A percentile compares a stretch with the other conserved stretches of the same genome.
phyloP scores from a whole-genome alignment of 106 monocot species.

The Dendrobium chrysotoxum region DNA sequence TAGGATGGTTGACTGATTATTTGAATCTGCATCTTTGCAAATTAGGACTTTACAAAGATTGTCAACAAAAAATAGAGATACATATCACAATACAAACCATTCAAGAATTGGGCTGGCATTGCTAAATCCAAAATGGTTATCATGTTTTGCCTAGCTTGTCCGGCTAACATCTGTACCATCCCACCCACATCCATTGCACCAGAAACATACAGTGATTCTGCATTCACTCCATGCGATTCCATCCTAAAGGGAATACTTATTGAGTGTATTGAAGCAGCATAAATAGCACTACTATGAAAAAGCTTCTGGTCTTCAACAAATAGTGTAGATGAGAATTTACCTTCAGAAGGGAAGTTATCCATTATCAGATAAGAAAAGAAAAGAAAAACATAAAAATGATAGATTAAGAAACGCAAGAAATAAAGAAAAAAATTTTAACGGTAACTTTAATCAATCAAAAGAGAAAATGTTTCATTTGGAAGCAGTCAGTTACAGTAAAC shows the following conservation, averaged over 20 bases:
- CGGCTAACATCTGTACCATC: slow-evolving; percentile 47
- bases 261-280: slow-evolving; percentile 82
- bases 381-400: background rate
- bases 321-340: slow-evolving; percentile 47
- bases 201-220: slow-evolving; percentile 25
- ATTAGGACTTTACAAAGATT: background rate
- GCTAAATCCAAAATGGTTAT: slow-evolving; percentile 65
- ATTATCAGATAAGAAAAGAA: slow-evolving; percentile 4
- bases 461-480: background rate
- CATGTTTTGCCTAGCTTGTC: slow-evolving; percentile 70
- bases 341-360: slow-evolving; percentile 22
- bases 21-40: slow-evolving; percentile 26
- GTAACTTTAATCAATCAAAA: background rate
- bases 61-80: background rate
- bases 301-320: slow-evolving; percentile 63
- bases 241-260: slow-evolving; percentile 68
- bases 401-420: background rate
- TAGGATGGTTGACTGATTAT: slow-evolving; percentile 26
- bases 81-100: slow-evolving; percentile 34
- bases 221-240: slow-evolving; percentile 37
- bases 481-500: background rate
- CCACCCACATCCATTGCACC: slow-evolving; percentile 57
- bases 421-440: background rate
- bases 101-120: slow-evolving; percentile 70
- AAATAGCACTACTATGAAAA: slow-evolving; percentile 84